Evolutionary conservation across 1,139 yeast species (phyloP).

Genomic region (Taphrina deformans): DNA sequence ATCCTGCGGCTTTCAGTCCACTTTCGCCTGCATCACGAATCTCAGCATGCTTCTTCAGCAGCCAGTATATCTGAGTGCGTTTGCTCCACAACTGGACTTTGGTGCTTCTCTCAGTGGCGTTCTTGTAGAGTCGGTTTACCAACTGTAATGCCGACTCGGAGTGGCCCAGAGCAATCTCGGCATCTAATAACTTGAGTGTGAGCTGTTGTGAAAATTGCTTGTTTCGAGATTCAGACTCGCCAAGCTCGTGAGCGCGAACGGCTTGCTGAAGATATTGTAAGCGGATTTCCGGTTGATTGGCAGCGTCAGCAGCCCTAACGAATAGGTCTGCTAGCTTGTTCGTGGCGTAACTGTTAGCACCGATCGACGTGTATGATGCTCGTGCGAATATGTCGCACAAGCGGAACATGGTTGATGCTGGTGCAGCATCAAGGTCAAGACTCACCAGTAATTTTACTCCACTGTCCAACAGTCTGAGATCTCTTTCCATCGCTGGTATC

Average conservation of each 20-base stretch:
- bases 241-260: background rate
- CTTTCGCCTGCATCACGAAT: constrained; percentile 4
- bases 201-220: background rate
- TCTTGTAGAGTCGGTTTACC: background rate
- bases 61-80: background rate
- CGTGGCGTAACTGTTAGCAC: background rate
- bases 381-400: background rate
- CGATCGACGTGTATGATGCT: background rate
- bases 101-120: background rate
- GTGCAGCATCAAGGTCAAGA: background rate
- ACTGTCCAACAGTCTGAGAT: background rate
- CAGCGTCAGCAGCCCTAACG: background rate
- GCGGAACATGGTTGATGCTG: background rate
- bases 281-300: constrained; percentile 1
- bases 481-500: background rate
- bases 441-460: background rate
- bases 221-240: background rate
- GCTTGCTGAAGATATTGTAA: constrained; percentile 4
- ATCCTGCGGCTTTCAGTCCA: background rate
- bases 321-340: background rate
- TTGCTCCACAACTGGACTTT: background rate
- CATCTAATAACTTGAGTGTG: background rate
- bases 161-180: background rate
- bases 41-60: background rate
- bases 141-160: background rate